These are phyloP conservation scores for Penicillium subrubescens DNA, from an alignment of 495 filamentous ascomycete genomes.

Conservation along the genomic window DNA sequence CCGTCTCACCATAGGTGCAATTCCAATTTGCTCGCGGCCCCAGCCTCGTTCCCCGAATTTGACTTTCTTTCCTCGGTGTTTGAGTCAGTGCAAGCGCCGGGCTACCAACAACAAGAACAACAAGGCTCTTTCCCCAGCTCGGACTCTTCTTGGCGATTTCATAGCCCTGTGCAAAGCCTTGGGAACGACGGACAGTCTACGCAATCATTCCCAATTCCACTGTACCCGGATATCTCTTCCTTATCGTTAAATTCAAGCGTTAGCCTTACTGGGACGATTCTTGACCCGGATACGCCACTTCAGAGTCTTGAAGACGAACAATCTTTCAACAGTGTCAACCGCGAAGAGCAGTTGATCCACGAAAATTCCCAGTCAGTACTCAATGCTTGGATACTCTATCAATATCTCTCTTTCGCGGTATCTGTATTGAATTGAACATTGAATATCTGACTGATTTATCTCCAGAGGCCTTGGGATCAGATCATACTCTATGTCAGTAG, in stretches of 20 bases:
- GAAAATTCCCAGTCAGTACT: conserved; percentile 18
- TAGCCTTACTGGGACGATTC: conserved; percentile 13
- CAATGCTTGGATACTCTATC: background rate
- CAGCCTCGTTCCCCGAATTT: conserved; percentile 15
- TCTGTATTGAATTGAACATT: background rate
- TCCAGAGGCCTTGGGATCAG: conserved; percentile 24
- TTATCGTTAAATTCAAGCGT: conserved; percentile 10
- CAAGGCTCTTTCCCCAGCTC: conserved; percentile 9
- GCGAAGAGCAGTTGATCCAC: conserved; percentile 9
- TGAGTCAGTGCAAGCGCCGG: conserved; percentile 22
- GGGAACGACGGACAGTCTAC: conserved; percentile 10
- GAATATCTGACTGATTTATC: conserved; percentile 4
- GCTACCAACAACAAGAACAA: conserved; percentile 15
- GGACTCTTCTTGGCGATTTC: conserved; percentile 17
- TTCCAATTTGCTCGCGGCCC: conserved; percentile 11
- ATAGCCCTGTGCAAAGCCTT: conserved; percentile 11
- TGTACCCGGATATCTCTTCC: conserved; percentile 17
- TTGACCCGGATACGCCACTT: conserved; percentile 11
- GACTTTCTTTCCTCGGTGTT: conserved; percentile 13
- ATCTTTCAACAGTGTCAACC: conserved; percentile 11
- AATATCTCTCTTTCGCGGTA: background rate
- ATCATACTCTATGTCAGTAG: conserved; percentile 32
- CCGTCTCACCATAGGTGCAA: conserved; percentile 22
- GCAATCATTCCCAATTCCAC: conserved; percentile 7
- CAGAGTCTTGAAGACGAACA: conserved; percentile 9